Conservation (phyloP, 345 rosid genomes). For the Lepidium didymum region DNA sequence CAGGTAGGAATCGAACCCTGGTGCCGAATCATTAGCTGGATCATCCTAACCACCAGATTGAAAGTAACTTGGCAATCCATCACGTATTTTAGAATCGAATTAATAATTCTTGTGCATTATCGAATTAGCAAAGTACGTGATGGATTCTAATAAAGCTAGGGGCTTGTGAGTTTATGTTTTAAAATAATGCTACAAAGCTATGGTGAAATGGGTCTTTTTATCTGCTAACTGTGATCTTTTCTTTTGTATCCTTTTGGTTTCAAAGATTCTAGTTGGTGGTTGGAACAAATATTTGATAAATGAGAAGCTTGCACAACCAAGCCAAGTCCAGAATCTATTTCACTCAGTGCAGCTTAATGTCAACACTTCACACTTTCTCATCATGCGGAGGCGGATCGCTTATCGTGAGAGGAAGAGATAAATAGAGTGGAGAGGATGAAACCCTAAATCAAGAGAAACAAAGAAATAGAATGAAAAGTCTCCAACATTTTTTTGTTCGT, state of each 20-base stretch:
- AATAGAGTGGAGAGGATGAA: no score
- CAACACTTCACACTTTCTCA: constrained; percentile 89
- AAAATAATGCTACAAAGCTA: background rate
- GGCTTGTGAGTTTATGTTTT: background rate
- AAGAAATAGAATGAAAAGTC: no score
- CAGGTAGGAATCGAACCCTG: no score
- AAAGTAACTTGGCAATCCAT: no score
- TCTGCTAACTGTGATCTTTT: background rate
- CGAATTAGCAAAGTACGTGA: background rate
- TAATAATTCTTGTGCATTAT: background rate
- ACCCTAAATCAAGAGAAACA: no score
- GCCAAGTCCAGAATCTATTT: constrained; percentile 71
- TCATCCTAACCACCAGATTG: no score
- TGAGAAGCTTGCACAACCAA: constrained; percentile 17
- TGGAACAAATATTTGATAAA: constrained; percentile 14
- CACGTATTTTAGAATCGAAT: no score
- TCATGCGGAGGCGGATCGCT: constrained; percentile 97
- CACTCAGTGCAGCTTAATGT: constrained; percentile 95
- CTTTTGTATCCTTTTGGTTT: background rate
- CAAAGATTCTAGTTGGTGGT: constrained; percentile 79
- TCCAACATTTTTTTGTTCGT: no score
- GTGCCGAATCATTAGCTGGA: no score
- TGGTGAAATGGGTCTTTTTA: background rate
- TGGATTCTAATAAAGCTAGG: background rate
- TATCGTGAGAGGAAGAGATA: no score